Evolutionary conservation across 805 yeast species (phyloP).

Genomic region (Saccharomycopsis capsularis): DNA sequence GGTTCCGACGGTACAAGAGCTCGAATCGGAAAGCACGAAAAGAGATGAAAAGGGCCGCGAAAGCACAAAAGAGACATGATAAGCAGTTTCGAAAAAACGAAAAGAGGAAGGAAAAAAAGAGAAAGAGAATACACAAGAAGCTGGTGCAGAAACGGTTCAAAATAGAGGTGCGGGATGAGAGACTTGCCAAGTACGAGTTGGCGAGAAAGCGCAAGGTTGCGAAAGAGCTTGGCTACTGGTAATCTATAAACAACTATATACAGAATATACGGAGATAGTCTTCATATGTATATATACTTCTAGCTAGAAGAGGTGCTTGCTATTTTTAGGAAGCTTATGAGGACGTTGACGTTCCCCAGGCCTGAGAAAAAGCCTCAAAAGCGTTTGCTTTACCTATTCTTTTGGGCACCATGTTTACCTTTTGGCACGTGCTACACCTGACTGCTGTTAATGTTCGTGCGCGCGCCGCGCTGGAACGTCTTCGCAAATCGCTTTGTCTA

Average conservation of each 20-base stretch:
- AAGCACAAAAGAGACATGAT: background rate
- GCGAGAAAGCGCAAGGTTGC: background rate
- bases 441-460: too few relatives aligned
- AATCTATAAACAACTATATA: too few relatives aligned
- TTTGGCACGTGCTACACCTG: too few relatives aligned
- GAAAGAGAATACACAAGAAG: background rate
- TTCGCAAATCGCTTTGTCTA: too few relatives aligned
- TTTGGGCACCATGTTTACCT: too few relatives aligned
- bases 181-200: background rate
- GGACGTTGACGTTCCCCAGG: background rate
- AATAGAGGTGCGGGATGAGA: conserved; percentile 4
- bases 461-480: too few relatives aligned
- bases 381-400: too few relatives aligned
- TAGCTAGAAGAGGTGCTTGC: too few relatives aligned
- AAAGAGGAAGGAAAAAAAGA: background rate
- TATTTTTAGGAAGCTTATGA: too few relatives aligned
- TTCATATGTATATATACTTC: too few relatives aligned
- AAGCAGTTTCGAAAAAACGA: background rate
- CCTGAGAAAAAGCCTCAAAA: too few relatives aligned
- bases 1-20: background rate
- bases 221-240: conserved; percentile 10
- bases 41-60: background rate
- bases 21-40: background rate
- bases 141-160: background rate
- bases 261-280: too few relatives aligned